Conservation (phyloP, 176 grass and related monocot genomes). For the Phragmites australis region DNA sequence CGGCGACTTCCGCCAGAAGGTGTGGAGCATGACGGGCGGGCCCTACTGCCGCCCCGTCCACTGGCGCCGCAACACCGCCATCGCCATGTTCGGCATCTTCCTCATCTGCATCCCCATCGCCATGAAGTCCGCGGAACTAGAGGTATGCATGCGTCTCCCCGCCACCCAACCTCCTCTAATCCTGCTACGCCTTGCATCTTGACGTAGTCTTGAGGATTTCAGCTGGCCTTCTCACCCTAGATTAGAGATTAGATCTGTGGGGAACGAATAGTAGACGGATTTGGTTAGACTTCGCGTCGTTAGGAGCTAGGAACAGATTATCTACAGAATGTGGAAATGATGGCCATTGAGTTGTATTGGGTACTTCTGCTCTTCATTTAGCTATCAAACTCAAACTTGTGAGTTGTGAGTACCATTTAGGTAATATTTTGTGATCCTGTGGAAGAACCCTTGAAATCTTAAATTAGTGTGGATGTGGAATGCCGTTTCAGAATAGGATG, state of each 20-base stretch:
- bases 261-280: not conserved
- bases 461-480: not conserved
- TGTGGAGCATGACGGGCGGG: constrained; percentile 99
- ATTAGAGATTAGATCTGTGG: constrained; percentile 18
- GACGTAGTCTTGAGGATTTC: not conserved
- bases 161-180: not conserved
- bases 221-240: not conserved
- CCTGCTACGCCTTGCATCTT: not conserved
- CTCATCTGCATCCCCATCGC: constrained; percentile 94
- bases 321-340: not conserved
- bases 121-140: constrained; percentile 94
- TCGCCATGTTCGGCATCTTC: constrained; percentile 82
- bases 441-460: not conserved
- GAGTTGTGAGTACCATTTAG: not conserved
- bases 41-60: constrained; percentile 96
- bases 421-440: not conserved
- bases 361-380: not conserved
- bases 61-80: constrained; percentile 98
- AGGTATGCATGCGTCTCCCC: constrained; percentile 35
- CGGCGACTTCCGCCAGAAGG: constrained; percentile 86
- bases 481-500: not conserved
- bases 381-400: constrained; percentile 8
- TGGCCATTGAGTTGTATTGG: not conserved
- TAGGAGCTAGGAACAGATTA: not conserved
- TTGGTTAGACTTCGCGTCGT: not conserved